Base-by-base conservation (phyloP, 106 monocot genomes). In the Iris macrosiphon region DNA sequence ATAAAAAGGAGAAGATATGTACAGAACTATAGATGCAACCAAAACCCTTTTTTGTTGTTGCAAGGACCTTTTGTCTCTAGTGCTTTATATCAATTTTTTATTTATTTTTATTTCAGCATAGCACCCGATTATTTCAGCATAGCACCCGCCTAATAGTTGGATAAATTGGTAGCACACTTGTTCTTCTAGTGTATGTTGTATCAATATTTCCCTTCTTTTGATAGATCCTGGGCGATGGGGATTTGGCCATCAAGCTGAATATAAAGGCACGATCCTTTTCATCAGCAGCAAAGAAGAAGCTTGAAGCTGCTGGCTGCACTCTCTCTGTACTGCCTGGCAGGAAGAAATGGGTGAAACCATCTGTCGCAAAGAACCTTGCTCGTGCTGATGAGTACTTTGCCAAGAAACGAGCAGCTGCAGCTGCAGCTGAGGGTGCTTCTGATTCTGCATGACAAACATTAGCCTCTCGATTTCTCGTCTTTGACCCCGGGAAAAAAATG, bases 261-360 rank as follows among this genome's bases (percentile, higher is more conserved):
- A 18, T 98, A 26, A 98, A 91, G 72, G 96, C 86, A 19, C 59
- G 83, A 45, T 79, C 96, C 6, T 87, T 83, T 33, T 98, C 90
- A 27, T 35, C 77, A 18, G 58, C 63, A 27, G 90, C 96, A 38
- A 90, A 69, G 61, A 83, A 78, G 61, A 90, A 98, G 60, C 83
- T 98, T 10, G 90, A 87, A 66, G 76, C 79, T 49, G 79, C 72
- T 14, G 89, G 85, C 49, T 96, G 95, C 63, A 83, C 77, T 28
- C 55, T 96, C 23, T 86, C 75, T 31, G 64, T 66, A 24, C 61
- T 96, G 12, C 85, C 89, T 14, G 89, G 89, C 16, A 57, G 79
- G 8, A 96, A 90, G 67, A 96, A 96, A 63, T 96, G 85, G 89
- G 68, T 96, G 42, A 83, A 89, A 55, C 85, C 82, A 54, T 86